Conservation (phyloP, 495 filamentous ascomycete species). For the Cryomyces minteri region DNA sequence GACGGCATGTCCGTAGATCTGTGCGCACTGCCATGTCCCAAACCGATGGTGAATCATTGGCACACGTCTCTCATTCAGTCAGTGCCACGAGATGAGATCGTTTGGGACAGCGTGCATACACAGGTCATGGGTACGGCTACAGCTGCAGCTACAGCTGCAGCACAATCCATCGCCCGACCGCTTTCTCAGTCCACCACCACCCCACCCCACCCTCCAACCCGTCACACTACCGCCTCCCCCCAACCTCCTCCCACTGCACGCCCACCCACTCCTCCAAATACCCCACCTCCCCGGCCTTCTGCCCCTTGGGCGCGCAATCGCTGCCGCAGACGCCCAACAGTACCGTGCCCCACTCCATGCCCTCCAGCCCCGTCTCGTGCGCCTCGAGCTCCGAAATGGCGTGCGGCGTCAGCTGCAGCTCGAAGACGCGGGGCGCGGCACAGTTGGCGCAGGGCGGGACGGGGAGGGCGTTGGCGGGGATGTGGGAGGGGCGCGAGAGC, state of each 20-base stretch:
- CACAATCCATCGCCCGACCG: too few relatives aligned
- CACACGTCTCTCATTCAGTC: too few relatives aligned
- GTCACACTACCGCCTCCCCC: background rate
- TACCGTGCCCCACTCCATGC: constrained; percentile 99
- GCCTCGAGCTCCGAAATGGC: constrained; percentile 79
- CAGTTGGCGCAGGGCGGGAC: constrained; percentile 68
- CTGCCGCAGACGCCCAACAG: constrained; percentile 65
- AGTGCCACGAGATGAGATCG: too few relatives aligned
- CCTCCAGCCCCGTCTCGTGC: constrained; percentile 58
- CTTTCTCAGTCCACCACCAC: too few relatives aligned
- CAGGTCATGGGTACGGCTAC: too few relatives aligned
- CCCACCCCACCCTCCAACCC: too few relatives aligned
- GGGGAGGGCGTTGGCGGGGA: constrained; percentile 11
- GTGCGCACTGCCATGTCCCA: too few relatives aligned
- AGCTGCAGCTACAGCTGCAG: too few relatives aligned
- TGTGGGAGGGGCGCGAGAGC: constrained; percentile 23
- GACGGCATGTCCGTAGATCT: too few relatives aligned
- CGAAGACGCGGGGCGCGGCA: constrained; percentile 59
- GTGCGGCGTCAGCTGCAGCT: constrained; percentile 78
- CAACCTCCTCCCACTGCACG: constrained; percentile 84
- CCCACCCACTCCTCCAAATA: constrained; percentile 93
- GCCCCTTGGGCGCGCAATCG: constrained; percentile 42
- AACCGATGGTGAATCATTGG: too few relatives aligned
- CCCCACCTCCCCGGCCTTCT: constrained; percentile 28
- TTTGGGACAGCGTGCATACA: too few relatives aligned